Percentiles rank a stretch among this genome's conserved stretches.
Conservation (phyloP, 2,329 filamentous ascomycete species). For the Fusarium caatingaense region DNA sequence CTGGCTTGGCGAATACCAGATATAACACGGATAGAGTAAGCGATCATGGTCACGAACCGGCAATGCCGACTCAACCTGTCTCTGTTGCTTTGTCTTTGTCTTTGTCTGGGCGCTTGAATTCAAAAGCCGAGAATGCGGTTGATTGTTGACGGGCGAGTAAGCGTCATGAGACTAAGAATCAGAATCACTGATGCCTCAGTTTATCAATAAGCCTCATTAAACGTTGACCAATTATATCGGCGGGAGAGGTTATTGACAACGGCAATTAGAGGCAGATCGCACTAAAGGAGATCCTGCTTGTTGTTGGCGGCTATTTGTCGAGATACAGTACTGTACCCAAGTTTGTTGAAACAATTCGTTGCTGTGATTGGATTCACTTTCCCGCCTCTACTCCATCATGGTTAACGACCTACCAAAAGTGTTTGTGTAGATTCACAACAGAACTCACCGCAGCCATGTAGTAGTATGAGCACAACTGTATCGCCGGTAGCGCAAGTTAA, state of each 20-base stretch:
- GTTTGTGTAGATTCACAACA: neutral
- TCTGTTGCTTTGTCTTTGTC: slow-evolving; percentile 1
- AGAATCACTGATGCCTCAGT: neutral
- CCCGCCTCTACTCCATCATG: slow-evolving; percentile 4
- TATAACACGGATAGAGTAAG: neutral
- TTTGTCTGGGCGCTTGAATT: neutral
- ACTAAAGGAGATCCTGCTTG: slow-evolving; percentile 8
- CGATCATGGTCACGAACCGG: slow-evolving; percentile 1
- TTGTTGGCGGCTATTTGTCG: slow-evolving; percentile 27
- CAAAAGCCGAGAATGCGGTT: neutral
- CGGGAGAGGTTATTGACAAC: neutral
- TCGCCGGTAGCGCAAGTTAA: slow-evolving; percentile 37
- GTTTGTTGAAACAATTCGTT: slow-evolving; percentile 1
- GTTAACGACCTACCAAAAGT: slow-evolving; percentile 24
- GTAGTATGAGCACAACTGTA: neutral
- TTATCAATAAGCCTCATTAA: slow-evolving; percentile 13
- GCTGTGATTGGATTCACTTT: slow-evolving; percentile 25
- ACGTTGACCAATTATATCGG: slow-evolving; percentile 1
- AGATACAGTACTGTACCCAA: slow-evolving; percentile 7
- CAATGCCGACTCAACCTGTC: slow-evolving; percentile 16
- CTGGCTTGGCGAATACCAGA: slow-evolving; percentile 15
- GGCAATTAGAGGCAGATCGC: neutral
- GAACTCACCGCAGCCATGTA: neutral
- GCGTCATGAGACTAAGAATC: neutral
- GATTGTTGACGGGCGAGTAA: neutral